phyloP scores from a whole-genome alignment of 2,329 filamentous ascomycete species.

The Fusarium musae region DNA sequence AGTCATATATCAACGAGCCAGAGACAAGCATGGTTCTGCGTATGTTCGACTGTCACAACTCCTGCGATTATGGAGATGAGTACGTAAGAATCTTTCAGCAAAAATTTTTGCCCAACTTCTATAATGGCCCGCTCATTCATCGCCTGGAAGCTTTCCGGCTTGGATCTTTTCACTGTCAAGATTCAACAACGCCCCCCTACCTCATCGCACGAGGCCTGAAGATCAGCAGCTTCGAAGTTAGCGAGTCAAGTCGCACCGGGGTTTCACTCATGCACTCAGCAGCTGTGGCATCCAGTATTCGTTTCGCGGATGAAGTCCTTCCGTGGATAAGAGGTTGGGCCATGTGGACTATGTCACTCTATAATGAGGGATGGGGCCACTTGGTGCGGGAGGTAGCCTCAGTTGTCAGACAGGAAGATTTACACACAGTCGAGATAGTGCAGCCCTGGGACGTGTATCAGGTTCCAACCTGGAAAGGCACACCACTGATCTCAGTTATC shows the following conservation, averaged over 20 bases:
- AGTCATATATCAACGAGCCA: conserved; percentile 31
- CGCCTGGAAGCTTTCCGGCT: conserved; percentile 42
- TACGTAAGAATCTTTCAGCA: conserved; percentile 7
- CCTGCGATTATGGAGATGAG: conserved; percentile 13
- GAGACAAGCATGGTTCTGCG: conserved; percentile 20
- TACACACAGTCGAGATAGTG: conserved; percentile 32
- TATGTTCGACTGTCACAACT: conserved; percentile 28
- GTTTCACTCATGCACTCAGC: conserved; percentile 43
- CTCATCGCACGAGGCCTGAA: conserved; percentile 16
- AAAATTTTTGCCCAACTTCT: conserved; percentile 35
- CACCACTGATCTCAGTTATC: conserved; percentile 39
- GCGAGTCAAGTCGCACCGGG: conserved; percentile 10
- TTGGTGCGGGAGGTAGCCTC: background rate
- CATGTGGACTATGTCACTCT: background rate
- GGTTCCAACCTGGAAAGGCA: conserved; percentile 38
- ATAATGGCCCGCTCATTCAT: background rate
- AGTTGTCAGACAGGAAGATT: background rate
- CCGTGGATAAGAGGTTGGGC: background rate
- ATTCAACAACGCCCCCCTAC: background rate
- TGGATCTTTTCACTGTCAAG: conserved; percentile 20
- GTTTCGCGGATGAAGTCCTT: conserved; percentile 27
- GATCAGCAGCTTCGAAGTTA: conserved; percentile 9
- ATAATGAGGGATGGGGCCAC: conserved; percentile 6
- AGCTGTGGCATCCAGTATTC: conserved; percentile 35
- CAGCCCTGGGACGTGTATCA: conserved; percentile 36